Evolutionary conservation across 805 yeast genomes (phyloP).

Genomic region (Candida maesae): DNA sequence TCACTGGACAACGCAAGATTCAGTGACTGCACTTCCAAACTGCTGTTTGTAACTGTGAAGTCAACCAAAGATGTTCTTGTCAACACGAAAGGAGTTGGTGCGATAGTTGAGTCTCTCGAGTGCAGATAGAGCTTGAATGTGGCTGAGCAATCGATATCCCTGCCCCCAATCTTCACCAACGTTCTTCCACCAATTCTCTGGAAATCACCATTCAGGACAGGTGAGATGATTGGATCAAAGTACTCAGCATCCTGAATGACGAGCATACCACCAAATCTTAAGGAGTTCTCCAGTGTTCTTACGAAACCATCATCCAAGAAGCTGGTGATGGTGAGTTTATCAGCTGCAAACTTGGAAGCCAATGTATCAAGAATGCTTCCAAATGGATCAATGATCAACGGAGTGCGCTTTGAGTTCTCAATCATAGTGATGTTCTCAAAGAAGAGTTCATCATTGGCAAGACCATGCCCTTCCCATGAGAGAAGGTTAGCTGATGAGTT

Average conservation of each 20-base stretch:
- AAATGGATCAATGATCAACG: conserved; percentile 74
- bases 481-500: conserved; percentile 38
- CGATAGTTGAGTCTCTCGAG: conserved; percentile 51
- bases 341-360: conserved; percentile 26
- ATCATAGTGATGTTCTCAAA: conserved; percentile 62
- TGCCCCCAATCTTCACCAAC: conserved; percentile 56
- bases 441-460: conserved; percentile 56
- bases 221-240: conserved; percentile 68
- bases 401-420: conserved; percentile 35
- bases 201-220: conserved; percentile 59
- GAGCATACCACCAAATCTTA: conserved; percentile 77
- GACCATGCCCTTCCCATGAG: conserved; percentile 50
- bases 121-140: conserved; percentile 58
- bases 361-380: conserved; percentile 43
- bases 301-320: conserved; percentile 65
- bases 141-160: conserved; percentile 62
- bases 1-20: conserved; percentile 50
- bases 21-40: conserved; percentile 59
- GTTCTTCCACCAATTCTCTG: conserved; percentile 66
- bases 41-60: conserved; percentile 67
- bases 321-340: conserved; percentile 53
- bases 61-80: conserved; percentile 63
- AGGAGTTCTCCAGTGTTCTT: conserved; percentile 70
- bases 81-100: conserved; percentile 50
- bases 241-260: conserved; percentile 76